These are phyloP conservation scores for Peronospora tabacina DNA, from an alignment of 352 stramenopile genomes.

Conservation along the genomic window DNA sequence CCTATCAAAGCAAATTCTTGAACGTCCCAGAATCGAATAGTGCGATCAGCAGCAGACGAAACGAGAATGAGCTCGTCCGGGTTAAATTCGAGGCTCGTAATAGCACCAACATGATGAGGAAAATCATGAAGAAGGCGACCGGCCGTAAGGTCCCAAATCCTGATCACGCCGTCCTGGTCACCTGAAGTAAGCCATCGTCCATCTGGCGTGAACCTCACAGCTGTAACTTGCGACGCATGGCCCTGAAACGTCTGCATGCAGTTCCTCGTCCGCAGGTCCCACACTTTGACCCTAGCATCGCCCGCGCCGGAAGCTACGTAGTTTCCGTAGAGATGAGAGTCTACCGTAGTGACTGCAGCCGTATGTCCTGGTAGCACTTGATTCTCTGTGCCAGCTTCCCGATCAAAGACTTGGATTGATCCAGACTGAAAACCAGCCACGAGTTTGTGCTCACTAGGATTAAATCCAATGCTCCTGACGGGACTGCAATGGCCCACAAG, in stretches of 20 bases:
- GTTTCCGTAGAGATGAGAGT: slow-evolving; percentile 83
- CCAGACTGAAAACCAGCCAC: slow-evolving; percentile 68
- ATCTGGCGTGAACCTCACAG: slow-evolving; percentile 72
- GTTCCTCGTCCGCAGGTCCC: slow-evolving; percentile 77
- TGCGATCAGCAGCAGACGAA: slow-evolving; percentile 66
- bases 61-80: slow-evolving; percentile 83
- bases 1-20: slow-evolving; percentile 76
- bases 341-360: slow-evolving; percentile 68
- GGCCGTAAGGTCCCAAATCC: slow-evolving; percentile 80
- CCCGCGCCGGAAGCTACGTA: slow-evolving; percentile 77
- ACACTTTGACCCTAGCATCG: slow-evolving; percentile 84
- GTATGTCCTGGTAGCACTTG: slow-evolving; percentile 80
- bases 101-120: slow-evolving; percentile 58
- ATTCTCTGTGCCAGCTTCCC: slow-evolving; percentile 70
- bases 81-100: slow-evolving; percentile 80
- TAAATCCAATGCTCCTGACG: slow-evolving; percentile 76
- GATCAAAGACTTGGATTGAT: slow-evolving; percentile 82
- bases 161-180: slow-evolving; percentile 60
- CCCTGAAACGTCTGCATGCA: slow-evolving; percentile 86
- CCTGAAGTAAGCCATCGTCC: slow-evolving; percentile 79
- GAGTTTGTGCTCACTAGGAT: slow-evolving; percentile 67
- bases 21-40: slow-evolving; percentile 82
- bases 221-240: slow-evolving; percentile 67
- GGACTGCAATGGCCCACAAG: slow-evolving; percentile 65
- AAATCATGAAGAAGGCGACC: slow-evolving; percentile 73